These are phyloP conservation scores for Daldinia decipiens DNA, from an alignment of 495 filamentous ascomycete species.

Conservation along the genomic window DNA sequence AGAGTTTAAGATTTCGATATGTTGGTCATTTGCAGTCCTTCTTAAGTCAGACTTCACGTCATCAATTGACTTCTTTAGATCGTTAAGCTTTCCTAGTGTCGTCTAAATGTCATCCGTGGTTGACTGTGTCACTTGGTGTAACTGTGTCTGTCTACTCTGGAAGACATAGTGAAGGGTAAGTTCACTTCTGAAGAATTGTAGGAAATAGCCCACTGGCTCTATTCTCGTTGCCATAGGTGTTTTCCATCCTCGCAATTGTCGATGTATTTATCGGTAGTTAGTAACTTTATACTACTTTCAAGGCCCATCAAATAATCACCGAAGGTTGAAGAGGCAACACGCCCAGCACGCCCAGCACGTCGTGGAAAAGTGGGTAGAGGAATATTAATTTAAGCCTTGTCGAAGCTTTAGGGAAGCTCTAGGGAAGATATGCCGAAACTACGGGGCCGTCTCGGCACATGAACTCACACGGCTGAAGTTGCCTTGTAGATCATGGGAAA, in stretches of 20 bases:
- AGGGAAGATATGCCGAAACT: constrained; percentile 37
- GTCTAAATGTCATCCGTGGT: constrained; percentile 15
- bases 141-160: constrained; percentile 19
- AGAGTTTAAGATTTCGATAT: constrained; percentile 9
- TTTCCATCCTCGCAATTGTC: not conserved
- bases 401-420: constrained; percentile 30
- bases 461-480: constrained; percentile 30
- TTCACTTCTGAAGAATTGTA: constrained; percentile 16
- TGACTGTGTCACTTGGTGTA: constrained; percentile 6
- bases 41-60: not conserved
- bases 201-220: not conserved
- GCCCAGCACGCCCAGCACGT: not conserved
- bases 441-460: constrained; percentile 35
- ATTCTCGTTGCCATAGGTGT: not conserved
- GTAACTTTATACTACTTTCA: too few species aligned
- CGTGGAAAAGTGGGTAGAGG: constrained; percentile 15
- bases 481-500: constrained; percentile 9
- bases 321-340: not conserved
- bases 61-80: constrained; percentile 7
- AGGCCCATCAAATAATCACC: not conserved
- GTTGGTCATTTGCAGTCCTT: not conserved
- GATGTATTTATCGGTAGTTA: too few species aligned
- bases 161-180: constrained; percentile 12
- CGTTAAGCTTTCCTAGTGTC: constrained; percentile 4
- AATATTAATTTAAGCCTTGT: not conserved